Evolutionary conservation across 2,329 filamentous ascomycete species (phyloP).

Genomic region (Saccharata proteae): DNA sequence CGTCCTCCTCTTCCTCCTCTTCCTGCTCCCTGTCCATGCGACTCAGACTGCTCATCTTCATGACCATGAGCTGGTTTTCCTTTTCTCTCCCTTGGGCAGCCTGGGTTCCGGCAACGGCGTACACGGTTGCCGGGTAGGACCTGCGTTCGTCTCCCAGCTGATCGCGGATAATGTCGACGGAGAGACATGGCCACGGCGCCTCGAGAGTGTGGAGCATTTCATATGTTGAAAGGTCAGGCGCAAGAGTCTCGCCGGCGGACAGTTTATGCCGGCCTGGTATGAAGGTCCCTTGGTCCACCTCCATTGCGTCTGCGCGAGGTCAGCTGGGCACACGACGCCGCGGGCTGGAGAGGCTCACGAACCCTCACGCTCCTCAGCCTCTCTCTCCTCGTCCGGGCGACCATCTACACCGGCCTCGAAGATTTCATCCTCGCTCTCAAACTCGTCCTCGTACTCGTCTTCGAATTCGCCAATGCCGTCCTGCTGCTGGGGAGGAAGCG

Average conservation of each 20-base stretch:
- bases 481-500: slow-evolving; percentile 32
- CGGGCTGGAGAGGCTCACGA: slow-evolving; percentile 8
- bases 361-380: slow-evolving; percentile 74
- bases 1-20: slow-evolving; percentile 56
- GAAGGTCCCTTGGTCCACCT: slow-evolving; percentile 87
- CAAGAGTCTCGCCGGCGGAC: slow-evolving; percentile 77
- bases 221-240: slow-evolving; percentile 88
- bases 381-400: slow-evolving; percentile 78
- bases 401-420: slow-evolving; percentile 91
- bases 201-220: slow-evolving; percentile 93
- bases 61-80: slow-evolving; percentile 89
- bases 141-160: slow-evolving; percentile 77
- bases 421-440: slow-evolving; percentile 85
- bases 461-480: slow-evolving; percentile 64
- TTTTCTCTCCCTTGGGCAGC: slow-evolving; percentile 61
- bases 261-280: slow-evolving; percentile 91
- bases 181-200: slow-evolving; percentile 93
- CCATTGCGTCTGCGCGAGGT: slow-evolving; percentile 56
- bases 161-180: slow-evolving; percentile 85
- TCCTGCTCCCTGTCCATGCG: slow-evolving; percentile 71
- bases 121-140: slow-evolving; percentile 90
- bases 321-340: not conserved
- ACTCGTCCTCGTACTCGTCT: slow-evolving; percentile 89
- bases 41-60: slow-evolving; percentile 88
- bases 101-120: slow-evolving; percentile 89